Evolutionary conservation across 768 basidiomycete species (phyloP), one percentile per base, ranked within the genome.

Genomic region (Boletus tomentosulus): DNA sequence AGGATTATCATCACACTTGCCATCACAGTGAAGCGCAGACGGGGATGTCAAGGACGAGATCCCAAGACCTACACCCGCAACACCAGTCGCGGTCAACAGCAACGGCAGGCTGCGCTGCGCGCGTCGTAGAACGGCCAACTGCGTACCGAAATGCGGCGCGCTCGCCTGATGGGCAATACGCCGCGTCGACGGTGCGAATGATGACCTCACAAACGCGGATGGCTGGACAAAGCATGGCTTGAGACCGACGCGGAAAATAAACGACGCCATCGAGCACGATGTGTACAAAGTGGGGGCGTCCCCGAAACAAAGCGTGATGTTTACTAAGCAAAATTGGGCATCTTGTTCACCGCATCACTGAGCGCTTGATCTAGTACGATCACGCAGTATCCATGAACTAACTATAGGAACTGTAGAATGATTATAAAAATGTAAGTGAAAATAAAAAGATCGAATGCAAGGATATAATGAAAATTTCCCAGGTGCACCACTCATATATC

Each of bases 11-110:
- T 4, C 15, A 38, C 44, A 68, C 74, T 60, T 61, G 81, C 84
- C 73, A 63, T 87, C 85, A 61, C 84, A 85, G 53, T 78, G 68
- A 22, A 82, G 68, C 31, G 64, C 63, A 16, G 53, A 12, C 4
- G 73, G 67, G 37, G 65, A 68, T 2, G 66, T 57, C 39, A 73
- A 66, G 31, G 69, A 58, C 4, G 75, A 70, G 27, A 81, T 57
- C 12, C 81, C 78, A 4, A 86, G 60, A 12, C 78, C 78, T 38
- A 76, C 57, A 28, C 76, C 73, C 25, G 72, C 70, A 22, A 79
- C 51, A 1, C 75, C 72, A 10, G 68, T 65, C 13, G 70, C 64
- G 39, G 60, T 60, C 33, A 71, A 27, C n/a, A 62, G 59, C 39
- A 53, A 54, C 34, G 57, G 63, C 46, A 61, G 52, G 38, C 48